These are phyloP conservation scores for Microdochium paspali DNA, from an alignment of 2,329 filamentous ascomycete genomes.

Conservation along the genomic window DNA sequence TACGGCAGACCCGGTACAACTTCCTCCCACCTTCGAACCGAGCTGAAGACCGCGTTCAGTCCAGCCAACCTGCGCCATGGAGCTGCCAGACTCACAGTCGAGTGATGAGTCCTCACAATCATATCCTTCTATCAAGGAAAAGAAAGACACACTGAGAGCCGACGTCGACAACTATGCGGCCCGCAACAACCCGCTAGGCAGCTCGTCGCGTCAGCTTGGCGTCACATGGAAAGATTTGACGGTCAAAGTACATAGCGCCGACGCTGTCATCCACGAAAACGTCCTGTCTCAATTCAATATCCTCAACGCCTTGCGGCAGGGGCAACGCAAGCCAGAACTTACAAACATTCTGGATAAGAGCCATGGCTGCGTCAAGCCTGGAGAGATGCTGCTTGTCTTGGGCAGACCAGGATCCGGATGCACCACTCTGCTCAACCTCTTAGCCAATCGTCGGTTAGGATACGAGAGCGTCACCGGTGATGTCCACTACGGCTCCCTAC, in stretches of 20 bases:
- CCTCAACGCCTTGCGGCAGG: conserved; percentile 40
- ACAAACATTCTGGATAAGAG: conserved; percentile 35
- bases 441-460: conserved; percentile 43
- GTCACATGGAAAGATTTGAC: conserved; percentile 57
- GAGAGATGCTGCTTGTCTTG: conserved; percentile 39
- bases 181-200: not conserved
- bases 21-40: not conserved
- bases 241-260: conserved; percentile 50
- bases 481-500: conserved; percentile 43
- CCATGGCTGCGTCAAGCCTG: conserved; percentile 39
- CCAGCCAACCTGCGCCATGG: not conserved
- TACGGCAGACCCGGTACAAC: not conserved
- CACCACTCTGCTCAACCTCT: conserved; percentile 47
- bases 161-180: not conserved
- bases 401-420: conserved; percentile 42
- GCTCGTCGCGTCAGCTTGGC: conserved; percentile 37
- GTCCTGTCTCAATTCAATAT: conserved; percentile 51
- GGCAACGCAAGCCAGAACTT: conserved; percentile 33
- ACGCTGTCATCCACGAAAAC: conserved; percentile 57
- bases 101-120: not conserved
- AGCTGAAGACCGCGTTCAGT: not conserved
- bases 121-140: not conserved
- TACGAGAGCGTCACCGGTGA: conserved; percentile 30
- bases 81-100: not conserved
- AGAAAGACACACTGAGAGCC: not conserved